phyloP scores from a whole-genome alignment of 495 filamentous ascomycete species.

The Aspergillus wentii region DNA sequence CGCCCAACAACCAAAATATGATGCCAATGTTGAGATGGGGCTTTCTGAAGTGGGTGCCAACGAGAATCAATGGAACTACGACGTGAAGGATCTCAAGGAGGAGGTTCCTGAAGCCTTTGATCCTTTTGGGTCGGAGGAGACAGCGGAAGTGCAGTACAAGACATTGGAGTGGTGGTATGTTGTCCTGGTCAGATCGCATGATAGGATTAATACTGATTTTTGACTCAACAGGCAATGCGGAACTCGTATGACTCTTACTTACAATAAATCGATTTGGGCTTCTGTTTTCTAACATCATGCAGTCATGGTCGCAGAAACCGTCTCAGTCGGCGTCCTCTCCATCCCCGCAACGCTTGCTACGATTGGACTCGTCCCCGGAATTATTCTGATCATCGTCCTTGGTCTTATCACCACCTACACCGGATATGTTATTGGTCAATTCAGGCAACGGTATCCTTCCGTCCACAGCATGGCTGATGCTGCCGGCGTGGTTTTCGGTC shows the following conservation, averaged over 20 bases:
- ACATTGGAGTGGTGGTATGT: neutral
- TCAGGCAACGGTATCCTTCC: slow-evolving; percentile 32
- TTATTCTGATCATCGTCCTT: slow-evolving; percentile 52
- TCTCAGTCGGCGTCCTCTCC: slow-evolving; percentile 57
- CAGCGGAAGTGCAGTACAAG: neutral
- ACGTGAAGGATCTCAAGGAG: too few relatives aligned
- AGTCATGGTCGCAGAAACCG: slow-evolving; percentile 61
- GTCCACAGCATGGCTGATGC: slow-evolving; percentile 73
- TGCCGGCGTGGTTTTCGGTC: slow-evolving; percentile 61
- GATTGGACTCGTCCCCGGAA: slow-evolving; percentile 50
- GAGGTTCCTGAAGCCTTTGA: neutral
- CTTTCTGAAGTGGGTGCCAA: too few relatives aligned
- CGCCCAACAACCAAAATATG: too few relatives aligned
- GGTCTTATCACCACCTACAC: slow-evolving; percentile 59
- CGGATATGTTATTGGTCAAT: slow-evolving; percentile 28
- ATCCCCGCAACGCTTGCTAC: slow-evolving; percentile 55
- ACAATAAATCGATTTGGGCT: too few relatives aligned
- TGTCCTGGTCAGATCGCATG: neutral
- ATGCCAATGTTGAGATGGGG: too few relatives aligned
- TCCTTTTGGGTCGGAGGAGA: neutral
- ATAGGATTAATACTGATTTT: neutral
- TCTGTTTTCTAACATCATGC: too few relatives aligned
- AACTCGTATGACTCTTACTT: neutral
- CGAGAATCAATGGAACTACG: too few relatives aligned
- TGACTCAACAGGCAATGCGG: neutral